phyloP scores from a whole-genome alignment of 1,284 basidiomycete genomes.

The Puccinia polysora region DNA sequence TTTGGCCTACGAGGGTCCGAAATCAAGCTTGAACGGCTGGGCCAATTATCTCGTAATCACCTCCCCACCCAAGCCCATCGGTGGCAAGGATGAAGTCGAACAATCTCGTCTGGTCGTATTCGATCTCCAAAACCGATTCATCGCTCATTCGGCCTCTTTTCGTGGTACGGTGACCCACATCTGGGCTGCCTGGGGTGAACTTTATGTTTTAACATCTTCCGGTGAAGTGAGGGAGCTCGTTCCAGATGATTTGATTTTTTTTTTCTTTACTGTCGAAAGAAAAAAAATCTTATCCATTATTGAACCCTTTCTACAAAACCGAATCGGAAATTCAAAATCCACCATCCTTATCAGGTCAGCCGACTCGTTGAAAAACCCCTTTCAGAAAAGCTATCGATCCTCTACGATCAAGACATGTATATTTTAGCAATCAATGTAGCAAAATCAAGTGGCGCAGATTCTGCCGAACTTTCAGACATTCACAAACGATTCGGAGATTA shows the following conservation, averaged over 20 bases:
- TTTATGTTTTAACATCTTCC: constrained; percentile 71
- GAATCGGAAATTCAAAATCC: no score
- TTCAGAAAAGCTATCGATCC: constrained; percentile 69
- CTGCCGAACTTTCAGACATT: constrained; percentile 73
- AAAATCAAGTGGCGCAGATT: constrained; percentile 56
- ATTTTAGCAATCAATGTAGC: constrained; percentile 67
- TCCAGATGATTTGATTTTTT: neutral
- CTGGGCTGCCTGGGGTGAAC: constrained; percentile 70
- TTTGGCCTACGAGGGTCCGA: constrained; percentile 82
- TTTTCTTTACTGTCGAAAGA: neutral
- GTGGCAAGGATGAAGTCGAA: constrained; percentile 55
- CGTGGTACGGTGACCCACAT: constrained; percentile 72
- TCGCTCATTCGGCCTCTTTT: constrained; percentile 75
- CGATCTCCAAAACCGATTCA: constrained; percentile 86
- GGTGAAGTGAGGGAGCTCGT: constrained; percentile 61
- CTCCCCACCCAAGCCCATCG: constrained; percentile 66
- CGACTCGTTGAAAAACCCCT: constrained; percentile 71
- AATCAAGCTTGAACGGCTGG: constrained; percentile 57
- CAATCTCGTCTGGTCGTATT: constrained; percentile 83
- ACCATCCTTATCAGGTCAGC: constrained; percentile 29
- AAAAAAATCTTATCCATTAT: no score
- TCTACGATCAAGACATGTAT: constrained; percentile 64
- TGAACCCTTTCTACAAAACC: no score
- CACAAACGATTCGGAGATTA: constrained; percentile 85
- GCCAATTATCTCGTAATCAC: constrained; percentile 75